Base-by-base conservation (phyloP, 1,284 basidiomycete species). In the Fomitopsis palustris region DNA sequence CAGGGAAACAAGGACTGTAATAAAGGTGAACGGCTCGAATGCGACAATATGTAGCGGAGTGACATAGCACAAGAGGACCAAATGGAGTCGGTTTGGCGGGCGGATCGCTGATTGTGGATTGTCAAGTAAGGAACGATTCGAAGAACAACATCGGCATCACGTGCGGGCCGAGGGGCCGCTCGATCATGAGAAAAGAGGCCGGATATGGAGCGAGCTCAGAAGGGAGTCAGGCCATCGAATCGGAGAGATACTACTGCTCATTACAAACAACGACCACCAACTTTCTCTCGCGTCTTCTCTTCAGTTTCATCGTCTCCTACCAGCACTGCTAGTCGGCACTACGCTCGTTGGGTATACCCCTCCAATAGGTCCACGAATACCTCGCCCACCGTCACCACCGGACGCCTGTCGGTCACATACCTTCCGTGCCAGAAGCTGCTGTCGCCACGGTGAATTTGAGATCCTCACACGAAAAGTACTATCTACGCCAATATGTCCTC, bases 401-500 rank as follows among this genome's bases (percentile, higher is more conserved):
- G 47, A 31, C 47, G 38, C 35, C 47, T 17, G 29, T 3, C 31
- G 12, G 27, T 35, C 49, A 31, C 37, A 31, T 17, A 49, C 17
- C 29, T 29, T 41, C 49, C 42, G 56, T 43, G 47, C 37, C 19
- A 7, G 29, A 17, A 42, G n/a, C 56, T 49, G 17, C 39, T 35
- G 38, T 42, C 49, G 21, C 19, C 23, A 7, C 56, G 14, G 27
- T 33, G 49, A 12, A 35, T 52, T 16, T 19, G 49, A 33, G 49
- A 35, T 35, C 17, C 49, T 17, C 35, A n/a, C 29, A 31, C 31
- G 45, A 52, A 52, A 19, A 14, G 49, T 29, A 35, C 3, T 6
- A 16, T 52, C 25, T 17, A n/a, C 49, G 19, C n/a, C 9, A 52
- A 10, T n/a, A 52, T 52, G 49, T 21, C 31, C 23, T 87, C 49